phyloP scores from a whole-genome alignment of 495 filamentous ascomycete species.

The Talaromyces trachyspermus region DNA sequence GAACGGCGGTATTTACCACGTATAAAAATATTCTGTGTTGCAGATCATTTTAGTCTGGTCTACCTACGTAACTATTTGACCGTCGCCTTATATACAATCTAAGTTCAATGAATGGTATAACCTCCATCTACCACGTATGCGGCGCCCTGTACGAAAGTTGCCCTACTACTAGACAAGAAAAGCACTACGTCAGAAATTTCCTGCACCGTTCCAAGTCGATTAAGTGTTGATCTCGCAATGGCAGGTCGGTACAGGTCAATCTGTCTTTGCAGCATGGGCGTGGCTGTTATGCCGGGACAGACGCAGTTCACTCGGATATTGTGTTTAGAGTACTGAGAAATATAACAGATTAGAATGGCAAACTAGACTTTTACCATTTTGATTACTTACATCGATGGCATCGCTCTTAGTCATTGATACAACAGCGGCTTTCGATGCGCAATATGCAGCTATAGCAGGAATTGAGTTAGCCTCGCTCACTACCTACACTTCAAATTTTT shows the following conservation, averaged over 20 bases:
- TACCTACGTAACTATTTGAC: no score
- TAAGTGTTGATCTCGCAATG: conserved; percentile 43
- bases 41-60: no score
- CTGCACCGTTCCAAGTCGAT: conserved; percentile 38
- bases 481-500: no score
- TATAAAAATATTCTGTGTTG: no score
- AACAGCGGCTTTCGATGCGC: conserved; percentile 39
- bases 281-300: conserved; percentile 45
- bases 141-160: conserved; percentile 45
- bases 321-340: conserved; percentile 35
- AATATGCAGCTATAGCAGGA: conserved; percentile 32
- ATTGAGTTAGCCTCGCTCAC: not conserved
- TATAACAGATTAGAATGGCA: no score
- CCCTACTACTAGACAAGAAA: conserved; percentile 40
- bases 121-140: conserved; percentile 48
- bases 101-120: conserved; percentile 36
- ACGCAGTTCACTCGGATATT: conserved; percentile 46
- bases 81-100: no score
- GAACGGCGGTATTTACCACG: no score
- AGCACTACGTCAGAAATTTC: conserved; percentile 46
- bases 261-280: conserved; percentile 39
- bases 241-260: no score
- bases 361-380: no score
- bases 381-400: conserved; percentile 49
- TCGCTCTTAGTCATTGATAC: conserved; percentile 40